Evolutionary conservation across 352 stramenopile genomes (phyloP).

Genomic region (Globisporangium heterothallicum): DNA sequence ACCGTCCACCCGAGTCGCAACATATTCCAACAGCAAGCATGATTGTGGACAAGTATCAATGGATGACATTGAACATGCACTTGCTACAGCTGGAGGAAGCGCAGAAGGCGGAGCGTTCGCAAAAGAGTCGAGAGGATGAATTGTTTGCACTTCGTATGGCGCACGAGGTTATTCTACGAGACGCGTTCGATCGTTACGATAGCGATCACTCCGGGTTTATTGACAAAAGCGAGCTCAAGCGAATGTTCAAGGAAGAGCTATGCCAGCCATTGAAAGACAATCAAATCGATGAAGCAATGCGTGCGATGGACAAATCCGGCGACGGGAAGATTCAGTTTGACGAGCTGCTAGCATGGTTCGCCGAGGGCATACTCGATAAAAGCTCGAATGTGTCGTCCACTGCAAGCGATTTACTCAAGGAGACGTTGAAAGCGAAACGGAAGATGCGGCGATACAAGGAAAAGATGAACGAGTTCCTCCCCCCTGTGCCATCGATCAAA

Average conservation of each 20-base stretch:
- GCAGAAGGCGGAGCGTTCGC: constrained; percentile 5
- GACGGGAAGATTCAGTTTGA: constrained; percentile 40
- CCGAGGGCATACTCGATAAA: constrained; percentile 25
- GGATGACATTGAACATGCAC: constrained; percentile 13
- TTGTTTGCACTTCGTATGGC: constrained; percentile 28
- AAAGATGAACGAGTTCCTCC: constrained; percentile 26
- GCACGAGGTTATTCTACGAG: constrained; percentile 35
- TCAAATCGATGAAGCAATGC: constrained; percentile 29
- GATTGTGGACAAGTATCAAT: constrained; percentile 23
- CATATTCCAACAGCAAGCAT: neutral
- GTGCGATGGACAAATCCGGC: constrained; percentile 33
- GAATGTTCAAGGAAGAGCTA: constrained; percentile 44
- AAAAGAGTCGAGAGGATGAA: constrained; percentile 18
- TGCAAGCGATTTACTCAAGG: constrained; percentile 26
- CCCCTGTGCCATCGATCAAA: constrained; percentile 11
- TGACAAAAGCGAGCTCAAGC: constrained; percentile 26
- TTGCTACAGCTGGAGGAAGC: constrained; percentile 2
- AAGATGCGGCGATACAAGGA: constrained; percentile 41
- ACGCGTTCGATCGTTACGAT: constrained; percentile 42
- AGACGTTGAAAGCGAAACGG: constrained; percentile 32
- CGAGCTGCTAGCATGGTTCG: constrained; percentile 38
- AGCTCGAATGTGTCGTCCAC: neutral
- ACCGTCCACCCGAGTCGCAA: neutral
- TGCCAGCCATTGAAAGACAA: constrained; percentile 31
- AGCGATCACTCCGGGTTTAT: constrained; percentile 33